These are phyloP conservation scores for Lentinula aciculospora DNA, from an alignment of 768 basidiomycete genomes.

Conservation along the genomic window DNA sequence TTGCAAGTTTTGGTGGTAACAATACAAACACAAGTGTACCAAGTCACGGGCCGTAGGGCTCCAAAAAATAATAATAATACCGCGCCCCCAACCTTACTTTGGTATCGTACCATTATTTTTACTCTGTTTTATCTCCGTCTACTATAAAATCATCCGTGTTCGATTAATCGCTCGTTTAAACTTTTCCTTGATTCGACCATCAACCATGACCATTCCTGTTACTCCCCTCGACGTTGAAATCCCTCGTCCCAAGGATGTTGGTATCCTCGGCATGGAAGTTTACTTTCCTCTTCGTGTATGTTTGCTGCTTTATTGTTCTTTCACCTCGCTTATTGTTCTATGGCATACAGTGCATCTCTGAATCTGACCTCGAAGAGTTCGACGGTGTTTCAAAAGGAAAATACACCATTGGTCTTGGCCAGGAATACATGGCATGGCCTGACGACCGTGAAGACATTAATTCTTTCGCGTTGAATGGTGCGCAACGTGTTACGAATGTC, in stretches of 20 bases:
- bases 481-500: constrained; percentile 15
- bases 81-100: not conserved
- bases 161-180: not conserved
- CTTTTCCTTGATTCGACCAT: not conserved
- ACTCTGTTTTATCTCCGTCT: constrained; percentile 10
- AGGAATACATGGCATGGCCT: constrained; percentile 97
- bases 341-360: constrained; percentile 77
- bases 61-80: not conserved
- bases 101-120: constrained; percentile 15
- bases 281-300: constrained; percentile 91
- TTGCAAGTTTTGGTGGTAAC: no score
- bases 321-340: constrained; percentile 7
- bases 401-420: constrained; percentile 98
- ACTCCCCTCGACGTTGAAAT: constrained; percentile 27
- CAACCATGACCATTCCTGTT: constrained; percentile 24
- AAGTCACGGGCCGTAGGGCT: not conserved
- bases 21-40: not conserved
- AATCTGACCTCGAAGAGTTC: constrained; percentile 89
- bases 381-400: constrained; percentile 94
- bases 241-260: constrained; percentile 85
- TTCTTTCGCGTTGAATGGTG: constrained; percentile 93
- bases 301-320: constrained; percentile 13
- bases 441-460: constrained; percentile 99
- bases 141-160: constrained; percentile 13
- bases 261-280: constrained; percentile 88